Evolutionary conservation across 2,329 filamentous ascomycete genomes (phyloP).

Genomic region (Xylaria arbuscula): DNA sequence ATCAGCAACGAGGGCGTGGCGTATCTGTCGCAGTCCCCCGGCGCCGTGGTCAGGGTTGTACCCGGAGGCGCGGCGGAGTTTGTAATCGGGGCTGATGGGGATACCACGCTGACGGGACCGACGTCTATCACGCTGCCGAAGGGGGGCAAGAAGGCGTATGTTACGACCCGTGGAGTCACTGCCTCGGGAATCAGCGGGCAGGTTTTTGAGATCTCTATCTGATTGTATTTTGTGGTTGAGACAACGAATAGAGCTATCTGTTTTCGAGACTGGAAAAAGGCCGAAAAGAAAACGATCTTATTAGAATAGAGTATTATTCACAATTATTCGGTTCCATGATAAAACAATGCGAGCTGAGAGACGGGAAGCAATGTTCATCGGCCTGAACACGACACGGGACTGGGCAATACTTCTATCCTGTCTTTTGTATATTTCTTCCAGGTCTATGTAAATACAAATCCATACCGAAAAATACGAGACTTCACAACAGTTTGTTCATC

Average conservation of each 20-base stretch:
- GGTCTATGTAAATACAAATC: no score
- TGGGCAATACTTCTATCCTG: no score
- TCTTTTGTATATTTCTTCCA: no score
- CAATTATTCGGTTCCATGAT: background rate
- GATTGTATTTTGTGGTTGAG: background rate
- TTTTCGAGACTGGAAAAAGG: no score
- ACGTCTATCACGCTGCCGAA: slow-evolving; percentile 5
- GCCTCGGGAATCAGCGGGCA: background rate
- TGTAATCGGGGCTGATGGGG: background rate
- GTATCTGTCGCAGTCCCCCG: background rate
- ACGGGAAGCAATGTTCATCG: no score
- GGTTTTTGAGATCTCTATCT: slow-evolving; percentile 12
- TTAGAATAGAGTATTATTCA: background rate
- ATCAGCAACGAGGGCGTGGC: background rate
- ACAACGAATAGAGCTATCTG: no score
- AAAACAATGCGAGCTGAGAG: background rate
- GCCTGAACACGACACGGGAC: no score
- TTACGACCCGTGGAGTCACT: background rate
- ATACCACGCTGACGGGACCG: background rate
- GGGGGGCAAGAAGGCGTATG: slow-evolving; percentile 11
- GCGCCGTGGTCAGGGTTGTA: background rate
- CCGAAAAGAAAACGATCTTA: background rate
- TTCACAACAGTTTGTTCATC: no score
- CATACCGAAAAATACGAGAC: no score
- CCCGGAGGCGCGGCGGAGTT: background rate